phyloP scores from a whole-genome alignment of 164 flowering plant species.

The Euptelea pleiosperma region DNA sequence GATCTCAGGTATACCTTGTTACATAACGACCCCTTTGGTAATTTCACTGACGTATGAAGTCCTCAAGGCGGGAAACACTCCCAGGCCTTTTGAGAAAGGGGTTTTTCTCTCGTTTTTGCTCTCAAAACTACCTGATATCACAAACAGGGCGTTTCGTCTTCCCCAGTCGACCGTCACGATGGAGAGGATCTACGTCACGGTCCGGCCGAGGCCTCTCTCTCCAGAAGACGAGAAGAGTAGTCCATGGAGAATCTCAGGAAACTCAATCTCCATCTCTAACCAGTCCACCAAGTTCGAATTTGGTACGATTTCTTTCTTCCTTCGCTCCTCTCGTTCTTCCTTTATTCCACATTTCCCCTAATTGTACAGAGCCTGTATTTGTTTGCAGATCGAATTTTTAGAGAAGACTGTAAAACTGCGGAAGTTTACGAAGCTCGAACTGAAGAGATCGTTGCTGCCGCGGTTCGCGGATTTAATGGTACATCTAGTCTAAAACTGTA shows the following conservation, averaged over 20 bases:
- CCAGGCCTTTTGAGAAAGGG: too few relatives aligned
- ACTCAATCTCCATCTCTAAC: conserved; percentile 56
- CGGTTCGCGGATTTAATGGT: conserved; percentile 93
- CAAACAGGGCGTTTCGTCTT: neutral
- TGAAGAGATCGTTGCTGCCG: conserved; percentile 72
- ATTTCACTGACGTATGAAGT: too few relatives aligned
- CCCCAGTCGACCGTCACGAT: conserved; percentile 21
- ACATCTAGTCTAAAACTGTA: neutral
- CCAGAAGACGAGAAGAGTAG: conserved; percentile 70
- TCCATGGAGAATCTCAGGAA: conserved; percentile 74
- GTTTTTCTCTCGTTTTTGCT: too few relatives aligned
- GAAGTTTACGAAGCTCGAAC: conserved; percentile 74
- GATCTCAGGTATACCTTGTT: too few relatives aligned
- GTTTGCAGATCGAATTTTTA: conserved; percentile 60
- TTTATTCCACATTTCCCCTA: neutral
- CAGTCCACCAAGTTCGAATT: conserved; percentile 68
- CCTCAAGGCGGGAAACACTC: too few relatives aligned
- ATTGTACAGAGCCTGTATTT: neutral
- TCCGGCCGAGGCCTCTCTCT: conserved; percentile 75
- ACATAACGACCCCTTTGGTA: too few relatives aligned
- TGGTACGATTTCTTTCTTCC: conserved; percentile 44
- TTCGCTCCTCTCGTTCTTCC: neutral
- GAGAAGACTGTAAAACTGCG: conserved; percentile 56
- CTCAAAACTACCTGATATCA: too few relatives aligned
- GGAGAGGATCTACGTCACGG: conserved; percentile 91